These are phyloP conservation scores for Plantago ovata DNA, from an alignment of 257 asterid genomes.

Conservation along the genomic window DNA sequence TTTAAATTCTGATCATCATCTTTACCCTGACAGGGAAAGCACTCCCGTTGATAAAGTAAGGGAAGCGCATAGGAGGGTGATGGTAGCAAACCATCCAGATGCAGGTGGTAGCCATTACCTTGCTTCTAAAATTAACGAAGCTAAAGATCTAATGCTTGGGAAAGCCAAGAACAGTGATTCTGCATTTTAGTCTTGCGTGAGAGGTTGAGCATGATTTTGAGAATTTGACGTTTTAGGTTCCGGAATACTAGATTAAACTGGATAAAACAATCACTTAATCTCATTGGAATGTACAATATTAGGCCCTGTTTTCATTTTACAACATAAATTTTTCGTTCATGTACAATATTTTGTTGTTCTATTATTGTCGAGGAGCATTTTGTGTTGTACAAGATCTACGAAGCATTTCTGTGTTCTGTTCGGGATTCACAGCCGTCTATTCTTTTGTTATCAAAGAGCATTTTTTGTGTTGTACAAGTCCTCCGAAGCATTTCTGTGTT, in stretches of 20 bases:
- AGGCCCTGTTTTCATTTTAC: neutral
- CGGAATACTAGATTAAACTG: neutral
- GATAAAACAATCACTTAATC: neutral
- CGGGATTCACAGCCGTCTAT: too few species aligned
- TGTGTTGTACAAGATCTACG: too few species aligned
- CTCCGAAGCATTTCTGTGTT: too few species aligned
- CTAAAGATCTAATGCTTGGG: slow-evolving; percentile 74
- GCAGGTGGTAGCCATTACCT: slow-evolving; percentile 96
- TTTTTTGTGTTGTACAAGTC: too few species aligned
- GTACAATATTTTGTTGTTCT: neutral
- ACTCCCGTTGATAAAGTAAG: slow-evolving; percentile 59
- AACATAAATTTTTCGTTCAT: neutral
- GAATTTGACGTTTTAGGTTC: neutral
- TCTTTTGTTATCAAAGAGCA: too few species aligned
- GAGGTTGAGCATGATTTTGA: slow-evolving; percentile 7
- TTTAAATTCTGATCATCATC: neutral
- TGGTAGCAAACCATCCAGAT: slow-evolving; percentile 96
- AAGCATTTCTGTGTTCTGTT: too few species aligned
- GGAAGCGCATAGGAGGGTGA: slow-evolving; percentile 92
- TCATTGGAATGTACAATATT: slow-evolving; percentile 2
- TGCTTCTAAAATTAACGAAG: slow-evolving; percentile 86
- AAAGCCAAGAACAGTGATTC: slow-evolving; percentile 60
- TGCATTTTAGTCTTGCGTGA: slow-evolving; percentile 42
- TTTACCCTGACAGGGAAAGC: slow-evolving; percentile 50
- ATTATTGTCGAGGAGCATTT: too few species aligned